phyloP scores from a whole-genome alignment of 2,329 filamentous ascomycete genomes.

The Penicillium sp. region DNA sequence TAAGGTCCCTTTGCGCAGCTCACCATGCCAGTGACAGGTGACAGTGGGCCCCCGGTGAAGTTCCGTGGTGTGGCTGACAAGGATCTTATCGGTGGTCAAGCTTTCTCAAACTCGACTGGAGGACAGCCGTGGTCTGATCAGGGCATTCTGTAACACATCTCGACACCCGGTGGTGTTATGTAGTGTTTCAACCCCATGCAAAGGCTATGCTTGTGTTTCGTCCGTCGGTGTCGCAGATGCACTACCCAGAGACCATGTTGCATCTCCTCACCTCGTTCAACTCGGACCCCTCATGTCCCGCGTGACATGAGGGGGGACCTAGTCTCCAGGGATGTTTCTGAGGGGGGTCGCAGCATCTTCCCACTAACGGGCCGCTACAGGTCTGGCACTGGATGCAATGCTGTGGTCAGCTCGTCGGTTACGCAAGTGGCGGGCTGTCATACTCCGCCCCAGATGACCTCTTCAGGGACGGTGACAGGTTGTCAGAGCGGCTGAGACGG shows the following conservation, averaged over 20 bases:
- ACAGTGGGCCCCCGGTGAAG: neutral
- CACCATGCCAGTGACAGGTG: neutral
- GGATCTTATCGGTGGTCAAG: constrained; percentile 6
- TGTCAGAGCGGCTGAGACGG: neutral
- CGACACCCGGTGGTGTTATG: constrained; percentile 12
- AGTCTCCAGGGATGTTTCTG: neutral
- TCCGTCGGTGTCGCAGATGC: neutral
- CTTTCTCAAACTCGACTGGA: constrained; percentile 6
- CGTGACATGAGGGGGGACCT: neutral
- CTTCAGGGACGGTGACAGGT: neutral
- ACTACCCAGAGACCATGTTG: neutral
- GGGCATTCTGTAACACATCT: constrained; percentile 12
- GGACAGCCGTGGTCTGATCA: constrained; percentile 13
- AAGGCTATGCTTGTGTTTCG: constrained; percentile 1
- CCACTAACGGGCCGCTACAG: constrained; percentile 11
- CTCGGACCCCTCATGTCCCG: neutral
- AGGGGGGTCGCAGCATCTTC: neutral
- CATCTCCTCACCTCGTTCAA: neutral
- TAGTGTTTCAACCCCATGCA: constrained; percentile 1
- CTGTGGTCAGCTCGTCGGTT: constrained; percentile 3
- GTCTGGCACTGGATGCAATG: constrained; percentile 3
- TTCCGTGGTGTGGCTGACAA: constrained; percentile 4
- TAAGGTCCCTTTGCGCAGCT: constrained; percentile 25
- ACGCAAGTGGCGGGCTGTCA: constrained; percentile 1
- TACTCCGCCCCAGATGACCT: neutral